phyloP scores from a whole-genome alignment of 257 asterid species.

The Solanum gracilifrons region DNA sequence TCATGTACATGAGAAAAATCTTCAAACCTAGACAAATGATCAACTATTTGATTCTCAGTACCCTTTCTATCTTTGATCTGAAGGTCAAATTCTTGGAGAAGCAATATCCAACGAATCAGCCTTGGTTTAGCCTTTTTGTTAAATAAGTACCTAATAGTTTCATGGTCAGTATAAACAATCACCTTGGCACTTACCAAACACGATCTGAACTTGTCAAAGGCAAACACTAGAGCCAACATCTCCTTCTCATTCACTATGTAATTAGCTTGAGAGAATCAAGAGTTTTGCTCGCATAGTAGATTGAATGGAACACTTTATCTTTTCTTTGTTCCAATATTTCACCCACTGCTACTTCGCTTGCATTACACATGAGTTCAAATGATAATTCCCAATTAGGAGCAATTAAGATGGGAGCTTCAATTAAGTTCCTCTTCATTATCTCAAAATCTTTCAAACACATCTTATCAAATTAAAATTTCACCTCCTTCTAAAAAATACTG shows the following conservation, averaged over 20 bases:
- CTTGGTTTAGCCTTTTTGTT: neutral
- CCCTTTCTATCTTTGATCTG: neutral
- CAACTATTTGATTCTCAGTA: too few relatives aligned
- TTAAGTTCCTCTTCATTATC: neutral
- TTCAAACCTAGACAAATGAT: neutral
- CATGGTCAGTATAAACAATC: neutral
- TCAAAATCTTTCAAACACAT: neutral
- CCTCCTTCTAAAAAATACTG: neutral
- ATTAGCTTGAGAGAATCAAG: neutral
- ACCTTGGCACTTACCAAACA: neutral
- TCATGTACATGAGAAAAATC: neutral
- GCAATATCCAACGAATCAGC: too few relatives aligned
- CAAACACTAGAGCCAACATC: neutral
- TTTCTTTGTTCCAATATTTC: neutral
- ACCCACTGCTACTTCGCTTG: neutral
- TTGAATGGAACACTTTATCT: neutral
- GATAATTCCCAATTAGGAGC: neutral
- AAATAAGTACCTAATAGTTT: neutral
- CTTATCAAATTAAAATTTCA: too few relatives aligned
- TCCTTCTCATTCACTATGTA: neutral
- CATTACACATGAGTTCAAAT: neutral
- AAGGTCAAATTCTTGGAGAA: neutral
- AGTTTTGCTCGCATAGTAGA: neutral
- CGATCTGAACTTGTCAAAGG: neutral
- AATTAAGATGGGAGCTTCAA: neutral